A percentile compares a stretch with the other conserved stretches of the same genome.
Conservation (phyloP, 306 rosid species). For the Cucurbita maxima region DNA sequence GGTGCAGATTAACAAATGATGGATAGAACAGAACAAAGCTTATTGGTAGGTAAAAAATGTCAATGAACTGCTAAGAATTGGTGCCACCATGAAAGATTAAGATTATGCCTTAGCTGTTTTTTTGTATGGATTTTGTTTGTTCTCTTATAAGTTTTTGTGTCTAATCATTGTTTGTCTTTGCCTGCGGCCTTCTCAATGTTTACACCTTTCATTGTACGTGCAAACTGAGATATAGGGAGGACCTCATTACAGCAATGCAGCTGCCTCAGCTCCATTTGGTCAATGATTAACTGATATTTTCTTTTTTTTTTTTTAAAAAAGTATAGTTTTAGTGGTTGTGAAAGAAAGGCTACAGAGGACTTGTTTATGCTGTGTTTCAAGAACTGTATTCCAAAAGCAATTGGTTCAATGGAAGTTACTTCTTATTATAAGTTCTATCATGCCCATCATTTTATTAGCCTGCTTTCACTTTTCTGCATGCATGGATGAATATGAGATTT, state of each 20-base stretch:
- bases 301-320: neutral
- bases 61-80: slow-evolving; percentile 2
- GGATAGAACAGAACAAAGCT: neutral
- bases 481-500: neutral
- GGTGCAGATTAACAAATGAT: neutral
- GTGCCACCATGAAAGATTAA: slow-evolving; percentile 2
- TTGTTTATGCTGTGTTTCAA: neutral
- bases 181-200: neutral
- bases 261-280: neutral
- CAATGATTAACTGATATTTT: neutral
- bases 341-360: neutral
- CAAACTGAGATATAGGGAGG: neutral
- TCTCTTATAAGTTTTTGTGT: neutral
- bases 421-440: neutral
- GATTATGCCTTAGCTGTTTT: neutral
- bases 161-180: slow-evolving; percentile 5
- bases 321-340: neutral
- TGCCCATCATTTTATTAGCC: neutral
- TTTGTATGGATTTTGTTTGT: neutral
- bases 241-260: neutral
- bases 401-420: neutral
- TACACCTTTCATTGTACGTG: neutral
- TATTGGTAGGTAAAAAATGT: slow-evolving; percentile 3
- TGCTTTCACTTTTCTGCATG: neutral
- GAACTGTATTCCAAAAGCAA: neutral